A percentile compares a stretch with the other conserved stretches of the same genome.
These are phyloP conservation scores for Iris macrosiphon DNA, from an alignment of 106 monocot species.

Conservation along the genomic window DNA sequence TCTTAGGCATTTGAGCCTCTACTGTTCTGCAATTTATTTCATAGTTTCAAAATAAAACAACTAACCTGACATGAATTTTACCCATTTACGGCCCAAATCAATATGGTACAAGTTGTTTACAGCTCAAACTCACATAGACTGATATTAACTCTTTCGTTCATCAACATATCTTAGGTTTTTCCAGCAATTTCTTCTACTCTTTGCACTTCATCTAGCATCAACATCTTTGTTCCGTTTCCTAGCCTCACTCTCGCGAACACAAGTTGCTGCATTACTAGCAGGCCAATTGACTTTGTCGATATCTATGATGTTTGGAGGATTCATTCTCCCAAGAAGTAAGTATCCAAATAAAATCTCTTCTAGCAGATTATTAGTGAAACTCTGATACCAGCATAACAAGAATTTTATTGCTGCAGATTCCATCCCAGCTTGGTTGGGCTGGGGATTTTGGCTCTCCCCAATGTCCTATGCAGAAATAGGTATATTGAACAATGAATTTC, in stretches of 20 bases:
- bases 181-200: conserved; percentile 7
- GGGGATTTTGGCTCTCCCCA: conserved; percentile 21
- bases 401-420: conserved; percentile 7
- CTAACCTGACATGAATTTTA: too few species aligned
- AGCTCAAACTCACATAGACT: too few species aligned
- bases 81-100: too few species aligned
- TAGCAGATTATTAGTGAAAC: not conserved
- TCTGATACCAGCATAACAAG: not conserved
- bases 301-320: conserved; percentile 11
- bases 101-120: too few species aligned
- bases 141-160: too few species aligned
- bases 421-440: conserved; percentile 12
- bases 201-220: conserved; percentile 20
- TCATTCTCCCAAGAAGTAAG: conserved; percentile 17
- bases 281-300: conserved; percentile 1
- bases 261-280: not conserved
- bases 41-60: too few species aligned
- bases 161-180: conserved; percentile 8
- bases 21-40: too few species aligned
- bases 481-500: conserved; percentile 15
- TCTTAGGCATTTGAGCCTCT: too few species aligned
- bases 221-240: conserved; percentile 16
- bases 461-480: conserved; percentile 21
- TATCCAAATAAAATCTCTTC: not conserved
- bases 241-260: conserved; percentile 4